Base-by-base conservation (phyloP, 2,329 filamentous ascomycete species). In the Bipolaris sorokiniana region DNA sequence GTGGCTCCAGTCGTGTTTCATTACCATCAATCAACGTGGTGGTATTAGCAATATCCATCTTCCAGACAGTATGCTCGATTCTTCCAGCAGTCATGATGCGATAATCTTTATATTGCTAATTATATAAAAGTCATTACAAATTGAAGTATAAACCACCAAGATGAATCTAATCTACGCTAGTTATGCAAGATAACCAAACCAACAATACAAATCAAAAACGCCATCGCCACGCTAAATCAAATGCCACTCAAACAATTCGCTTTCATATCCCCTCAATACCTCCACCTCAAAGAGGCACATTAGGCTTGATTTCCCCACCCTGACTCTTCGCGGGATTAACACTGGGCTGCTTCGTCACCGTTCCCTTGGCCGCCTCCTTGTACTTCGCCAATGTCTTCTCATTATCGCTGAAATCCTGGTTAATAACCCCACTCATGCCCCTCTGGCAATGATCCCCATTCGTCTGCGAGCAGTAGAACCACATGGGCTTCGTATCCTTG, bases 401-500 rank as follows among this genome's bases (percentile, higher is more conserved):
- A 2, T 62, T 57, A 2, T 48, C 40, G 31, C 64, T 52, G 47
- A 74, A 71, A 52, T 71, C 63, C 66, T 71, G 68, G 76, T 92
- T 92, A 70, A 92, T 86, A 15, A 90, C 88, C 79, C 89, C 88
- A 52, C 82, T 81, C 88, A 92, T 92, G 52, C 89, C 89, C 47
- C 72, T 80, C 76, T 91, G 84, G 77, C 90, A 94, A 78, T 94
- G 90, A 9, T 66, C 58, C 0, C 65, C 68, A 63, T 80, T 83
- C 34, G 76, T 85, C 77, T 91, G 88, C 23, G 84, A 85, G 78
- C 90, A 93, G 81, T 89, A 93, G 60, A 90, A 78, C 90, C 90
- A 94, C 66, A 92, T 81, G n/a, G 90, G 90, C 28, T 83, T 86
- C 45, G 83, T 86, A 75, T 85, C 81, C 70, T 87, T 86, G 71